These are phyloP conservation scores for Verbascum thapsus DNA, from an alignment of 257 asterid genomes.

Conservation along the genomic window DNA sequence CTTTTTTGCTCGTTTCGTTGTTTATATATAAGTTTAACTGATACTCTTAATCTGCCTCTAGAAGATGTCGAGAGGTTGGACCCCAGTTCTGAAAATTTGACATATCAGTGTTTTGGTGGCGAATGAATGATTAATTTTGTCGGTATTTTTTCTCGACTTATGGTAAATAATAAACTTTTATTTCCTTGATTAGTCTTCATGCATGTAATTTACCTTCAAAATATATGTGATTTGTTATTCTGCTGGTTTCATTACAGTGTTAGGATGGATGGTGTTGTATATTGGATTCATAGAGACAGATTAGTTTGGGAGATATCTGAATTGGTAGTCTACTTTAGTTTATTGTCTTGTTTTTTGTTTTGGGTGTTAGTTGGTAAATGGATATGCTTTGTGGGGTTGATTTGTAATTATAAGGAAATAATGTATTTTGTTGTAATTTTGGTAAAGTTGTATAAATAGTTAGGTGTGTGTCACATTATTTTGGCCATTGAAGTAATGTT, in stretches of 20 bases:
- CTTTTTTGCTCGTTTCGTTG: conserved; percentile 3
- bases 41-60: conserved; percentile 30
- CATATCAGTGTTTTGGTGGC: conserved; percentile 50
- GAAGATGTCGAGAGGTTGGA: conserved; percentile 61
- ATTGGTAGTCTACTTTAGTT: conserved; percentile 6
- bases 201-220: neutral
- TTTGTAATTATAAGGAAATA: conserved; percentile 26
- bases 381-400: conserved; percentile 34
- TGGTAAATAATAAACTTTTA: too few species aligned
- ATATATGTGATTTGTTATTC: conserved; percentile 12
- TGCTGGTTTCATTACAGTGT: conserved; percentile 26
- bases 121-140: conserved; percentile 41
- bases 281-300: too few species aligned
- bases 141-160: conserved; percentile 34
- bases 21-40: conserved; percentile 22
- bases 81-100: conserved; percentile 51
- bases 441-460: conserved; percentile 37
- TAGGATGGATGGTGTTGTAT: conserved; percentile 28
- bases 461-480: conserved; percentile 33
- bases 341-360: conserved; percentile 16
- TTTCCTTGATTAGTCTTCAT: too few species aligned
- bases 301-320: too few species aligned
- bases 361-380: conserved; percentile 28
- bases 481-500: conserved; percentile 22
- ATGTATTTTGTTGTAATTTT: conserved; percentile 23